Evolutionary conservation across 495 filamentous ascomycete species (phyloP), one percentile per base, ranked within the genome.

Genomic region (Penicillium bialowiezense): DNA sequence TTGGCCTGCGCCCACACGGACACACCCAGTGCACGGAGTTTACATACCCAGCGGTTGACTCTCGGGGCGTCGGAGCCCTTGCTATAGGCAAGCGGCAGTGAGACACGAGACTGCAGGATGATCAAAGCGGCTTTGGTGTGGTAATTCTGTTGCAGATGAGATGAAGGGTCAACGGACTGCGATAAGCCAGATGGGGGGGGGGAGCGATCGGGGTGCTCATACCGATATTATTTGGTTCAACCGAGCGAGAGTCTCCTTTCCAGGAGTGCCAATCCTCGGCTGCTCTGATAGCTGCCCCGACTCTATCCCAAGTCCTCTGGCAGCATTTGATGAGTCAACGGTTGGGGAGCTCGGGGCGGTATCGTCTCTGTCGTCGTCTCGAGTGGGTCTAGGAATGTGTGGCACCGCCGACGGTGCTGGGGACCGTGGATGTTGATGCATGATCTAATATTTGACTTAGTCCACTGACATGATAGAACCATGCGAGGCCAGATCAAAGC

Each of bases 161-260:
- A 54, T 42, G 18, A 39, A 37, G 35, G 34, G 55, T 51, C 41
- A 58, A 12, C 28, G 23, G 17, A 29, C 12, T n/a, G 41, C 3
- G 41, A 35, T 20, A 44, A 35, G 40, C 15, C n/a, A 15, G 38
- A 6, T 12, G 28, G 36, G 36, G 35, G 38, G 12, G 28, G 36
- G 37, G 36, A 35, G 13, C 31, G 31, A 41, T 24, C 34, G 43
- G n/a, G 48, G 41, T 44, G 26, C 15, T 26, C 79, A 36, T 78
- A 93, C 91, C 79, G 91, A 87, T 55, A 96, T 85, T 54, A 96
- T 89, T 74, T 96, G 91, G 60, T 89, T 90, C 51, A 95, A 72
- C 65, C 90, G 92, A 59, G 78, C 77, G 59, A 88, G 64, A 14
- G 81, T 79, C 44, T 89, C 87, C 59, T 73, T 78, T 5, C 58